Evolutionary conservation across 176 grass and related monocot genomes (phyloP).

Genomic region (Musa acuminata): DNA sequence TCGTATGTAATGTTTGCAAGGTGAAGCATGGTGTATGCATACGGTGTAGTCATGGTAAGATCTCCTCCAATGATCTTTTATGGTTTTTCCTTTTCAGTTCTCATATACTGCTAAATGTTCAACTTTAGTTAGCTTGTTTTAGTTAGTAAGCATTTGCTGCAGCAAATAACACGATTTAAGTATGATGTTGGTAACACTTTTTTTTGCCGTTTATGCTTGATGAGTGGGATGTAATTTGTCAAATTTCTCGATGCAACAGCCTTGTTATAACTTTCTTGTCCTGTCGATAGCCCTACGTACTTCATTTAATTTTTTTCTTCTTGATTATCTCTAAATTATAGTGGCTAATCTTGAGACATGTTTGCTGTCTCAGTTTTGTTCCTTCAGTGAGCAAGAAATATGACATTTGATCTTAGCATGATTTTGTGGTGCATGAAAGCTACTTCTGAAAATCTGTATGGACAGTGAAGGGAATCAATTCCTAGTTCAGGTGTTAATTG

Average conservation of each 20-base stretch:
- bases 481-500: neutral
- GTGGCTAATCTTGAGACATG: neutral
- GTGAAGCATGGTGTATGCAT: conserved; percentile 88
- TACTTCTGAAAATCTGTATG: neutral
- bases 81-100: neutral
- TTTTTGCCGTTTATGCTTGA: neutral
- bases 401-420: neutral
- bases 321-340: too few relatives aligned
- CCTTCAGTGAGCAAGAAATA: neutral
- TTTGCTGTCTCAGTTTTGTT: neutral
- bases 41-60: conserved; percentile 95
- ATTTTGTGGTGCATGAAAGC: neutral
- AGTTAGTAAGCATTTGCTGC: too few relatives aligned
- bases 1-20: conserved; percentile 87
- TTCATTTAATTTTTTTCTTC: too few relatives aligned
- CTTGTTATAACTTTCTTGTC: too few relatives aligned
- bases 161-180: too few relatives aligned
- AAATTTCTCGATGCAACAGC: neutral
- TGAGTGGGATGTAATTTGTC: neutral
- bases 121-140: too few relatives aligned
- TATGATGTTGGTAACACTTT: neutral
- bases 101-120: too few relatives aligned
- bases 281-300: too few relatives aligned
- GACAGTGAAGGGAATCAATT: neutral
- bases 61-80: neutral